Base-by-base conservation (phyloP, 805 yeast species). In the Hagleromyces aurorensis region DNA sequence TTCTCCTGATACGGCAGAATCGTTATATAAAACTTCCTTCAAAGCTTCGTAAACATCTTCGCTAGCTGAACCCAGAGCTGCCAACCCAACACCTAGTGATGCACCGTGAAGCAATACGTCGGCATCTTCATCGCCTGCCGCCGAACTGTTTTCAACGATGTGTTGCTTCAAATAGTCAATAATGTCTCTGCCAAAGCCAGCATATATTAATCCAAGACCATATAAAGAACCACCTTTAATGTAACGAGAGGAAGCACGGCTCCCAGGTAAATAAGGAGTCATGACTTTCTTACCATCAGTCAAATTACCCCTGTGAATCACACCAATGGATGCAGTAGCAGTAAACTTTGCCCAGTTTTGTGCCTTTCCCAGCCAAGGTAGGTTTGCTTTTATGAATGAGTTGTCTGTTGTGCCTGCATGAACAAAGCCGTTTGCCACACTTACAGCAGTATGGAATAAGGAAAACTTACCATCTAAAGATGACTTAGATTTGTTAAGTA, bases 311-410 rank as follows among this genome's bases (percentile, higher is more conserved):
- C 80, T 82, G 56, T 91, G 97, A 44, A 91, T 87, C 17, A 89
- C 97, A 53, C 98, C 98, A 38, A 91, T 65, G 9, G 97, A 96
- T 6, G 97, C 97, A 9, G 97, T 89, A 2, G 97, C 96, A 0
- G 95, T 77, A 57, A 91, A 91, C 54, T 89, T 91, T 5, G 96
- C 86, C 98, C 98, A 91, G 59, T 89, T 86, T 26, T 89, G 78
- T n/a, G 98, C 96, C 60, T 86, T 84, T 24, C 94, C 93, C 43
- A 91, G 67, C 96, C 97, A 91, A 48, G 89, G 96, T 49, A 86
- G 66, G 52, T 91, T 91, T 24, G 79, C 72, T 55, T 95, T 72
- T 61, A 89, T 81, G 50, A 91, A 91, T 0, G 86, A 75, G 55
- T 91, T 96, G 50, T 83, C 93, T 6, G 97, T 84, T 9, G 98